Base-by-base conservation (phyloP, 1,284 basidiomycete genomes). In the Grifola frondosa region DNA sequence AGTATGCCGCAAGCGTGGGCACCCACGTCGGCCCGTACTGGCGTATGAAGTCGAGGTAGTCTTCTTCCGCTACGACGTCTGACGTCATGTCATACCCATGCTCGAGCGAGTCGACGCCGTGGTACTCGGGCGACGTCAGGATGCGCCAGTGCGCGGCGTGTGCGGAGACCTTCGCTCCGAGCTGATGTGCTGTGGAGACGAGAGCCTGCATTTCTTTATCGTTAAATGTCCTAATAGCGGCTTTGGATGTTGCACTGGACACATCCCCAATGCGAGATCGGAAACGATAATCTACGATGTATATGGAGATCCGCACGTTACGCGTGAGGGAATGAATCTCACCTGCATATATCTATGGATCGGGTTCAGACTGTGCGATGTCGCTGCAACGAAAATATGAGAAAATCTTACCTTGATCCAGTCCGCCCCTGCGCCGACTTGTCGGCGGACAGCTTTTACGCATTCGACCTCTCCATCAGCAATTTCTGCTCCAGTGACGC, bases 351-450 rank as follows among this genome's bases (percentile, higher is more conserved):
- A 54, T 44, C 53, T 54, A 24, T 2, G 12, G 11, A 12, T 15
- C 10, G 10, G 21, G 3, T 15, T 42, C 16, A 26, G 23, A 37
- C 9, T 15, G 36, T 26, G 6, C 22, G 9, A 21, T 24, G 8
- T 7, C 7, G 24, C 17, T 23, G 26, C 8, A 11, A 32, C 19
- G 30, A 32, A 42, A 42, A 40, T 44, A 11, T 45, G 35, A 35
- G 24, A 16, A n/a, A 12, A 19, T 51, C 64, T 44, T 40, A 77
- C 78, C 75, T 81, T 79, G 50, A 81, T 75, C 75, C 78, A 80
- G 62, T 85, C 82, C 5, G 80, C 79, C 5, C 82, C 81, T n/a
- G 80, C 76, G 17, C 81, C 81, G 44, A 85, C 73, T 53, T 84
- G 82, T 46, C 71, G 71, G 31, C 82, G 67, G 3, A 84, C 79